Base-by-base conservation (phyloP, 1,139 yeast species). In the Sugiyamaella pinicola region DNA sequence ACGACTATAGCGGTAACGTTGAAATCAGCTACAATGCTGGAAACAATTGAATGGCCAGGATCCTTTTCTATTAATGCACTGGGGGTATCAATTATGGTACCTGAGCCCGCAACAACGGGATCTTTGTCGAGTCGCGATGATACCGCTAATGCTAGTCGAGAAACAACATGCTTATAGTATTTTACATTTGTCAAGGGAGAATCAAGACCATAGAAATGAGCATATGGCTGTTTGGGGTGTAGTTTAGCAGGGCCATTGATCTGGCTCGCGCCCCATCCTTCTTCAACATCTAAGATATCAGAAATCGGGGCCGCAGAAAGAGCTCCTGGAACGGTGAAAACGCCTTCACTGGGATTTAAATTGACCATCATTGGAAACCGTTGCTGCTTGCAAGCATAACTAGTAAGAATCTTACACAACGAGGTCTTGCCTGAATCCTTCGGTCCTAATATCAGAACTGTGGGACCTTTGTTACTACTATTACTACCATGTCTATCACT, bases 171-270 rank as follows among this genome's bases (percentile, higher is more conserved):
- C 56, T 80, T 78, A 70, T 82, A 93, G 55, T 82, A 78, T 46
- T 79, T 81, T 48, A 78, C 64, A 67, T 90, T 90, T 13, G 82
- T 84, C 2, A 72, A 62, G 22, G 82, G 76, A 38, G 74, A 72
- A 47, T 83, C 87, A 52, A 85, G 77, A 0, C 99, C 99, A 69
- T 77, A 89, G 63, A 80, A 84, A 64, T 87, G 85, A 8, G 87
- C 95, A 26, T 87, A 69, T 0, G 98, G 98, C 66, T 88, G 95
- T 66, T 89, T 88, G 13, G 93, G 89, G 67, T 88, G 95, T 55
- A 87, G 80, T 48, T 77, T 71, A 1, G 95, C 81, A 0, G 95
- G 87, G 21, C 98, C 98, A n/a, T 91, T 86, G 0, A 96, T 86
- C 47, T 87, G 81, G 7, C 93, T 79, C 49, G 85, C 84, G 7